Evolutionary conservation across 148 eudicot genomes (phyloP).

Genomic region (Rhododendron kiyosumense): DNA sequence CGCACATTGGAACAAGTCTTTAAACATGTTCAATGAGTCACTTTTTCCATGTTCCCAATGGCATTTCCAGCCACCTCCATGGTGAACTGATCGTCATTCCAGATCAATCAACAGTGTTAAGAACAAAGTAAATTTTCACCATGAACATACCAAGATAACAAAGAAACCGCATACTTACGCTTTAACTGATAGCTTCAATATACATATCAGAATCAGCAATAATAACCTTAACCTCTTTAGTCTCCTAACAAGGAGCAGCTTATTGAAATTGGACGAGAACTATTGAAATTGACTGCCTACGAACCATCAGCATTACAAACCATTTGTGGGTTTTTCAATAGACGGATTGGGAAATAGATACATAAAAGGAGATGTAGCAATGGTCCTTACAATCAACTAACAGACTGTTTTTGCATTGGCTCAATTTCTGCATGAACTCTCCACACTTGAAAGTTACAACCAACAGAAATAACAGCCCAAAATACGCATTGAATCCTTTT

Average conservation of each 20-base stretch:
- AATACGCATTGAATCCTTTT: background rate
- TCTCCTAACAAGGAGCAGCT: background rate
- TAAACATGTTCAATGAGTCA: constrained; percentile 74
- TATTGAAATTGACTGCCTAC: background rate
- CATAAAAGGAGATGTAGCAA: background rate
- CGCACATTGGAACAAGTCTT: constrained; percentile 78
- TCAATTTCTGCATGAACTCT: background rate
- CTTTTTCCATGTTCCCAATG: constrained; percentile 46
- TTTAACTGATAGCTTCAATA: background rate
- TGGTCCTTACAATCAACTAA: background rate
- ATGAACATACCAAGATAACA: background rate
- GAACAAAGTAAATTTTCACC: background rate
- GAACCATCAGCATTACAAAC: background rate
- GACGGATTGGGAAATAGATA: background rate
- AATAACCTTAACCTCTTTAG: background rate
- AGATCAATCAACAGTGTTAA: background rate
- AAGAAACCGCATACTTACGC: background rate
- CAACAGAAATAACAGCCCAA: background rate
- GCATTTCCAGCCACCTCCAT: constrained; percentile 82
- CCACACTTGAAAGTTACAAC: background rate
- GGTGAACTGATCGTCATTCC: constrained; percentile 48
- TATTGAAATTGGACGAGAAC: background rate
- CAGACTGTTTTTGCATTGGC: background rate
- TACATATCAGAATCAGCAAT: background rate
- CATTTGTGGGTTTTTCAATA: background rate